Percentiles rank a stretch among this genome's conserved stretches.
These are phyloP conservation scores for Lactifluus rugatus DNA, from an alignment of 768 basidiomycete species.

Conservation along the genomic window DNA sequence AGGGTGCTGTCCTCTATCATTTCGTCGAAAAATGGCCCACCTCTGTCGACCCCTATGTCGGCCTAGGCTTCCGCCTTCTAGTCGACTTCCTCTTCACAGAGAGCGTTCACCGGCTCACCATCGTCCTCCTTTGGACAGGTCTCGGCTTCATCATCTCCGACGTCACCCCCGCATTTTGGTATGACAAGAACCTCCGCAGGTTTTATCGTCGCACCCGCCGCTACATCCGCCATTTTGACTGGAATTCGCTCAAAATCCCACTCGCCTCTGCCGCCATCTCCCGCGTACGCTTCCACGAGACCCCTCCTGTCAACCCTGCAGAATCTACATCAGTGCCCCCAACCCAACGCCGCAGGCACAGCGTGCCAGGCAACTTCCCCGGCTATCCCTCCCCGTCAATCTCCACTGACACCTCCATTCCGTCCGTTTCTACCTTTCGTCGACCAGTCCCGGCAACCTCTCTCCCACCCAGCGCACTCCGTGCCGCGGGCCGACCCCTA, in stretches of 20 bases:
- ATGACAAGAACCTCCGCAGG: slow-evolving; percentile 29
- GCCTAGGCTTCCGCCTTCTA: slow-evolving; percentile 57
- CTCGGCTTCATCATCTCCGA: slow-evolving; percentile 46
- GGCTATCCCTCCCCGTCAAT: slow-evolving; percentile 11
- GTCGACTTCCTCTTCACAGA: slow-evolving; percentile 63
- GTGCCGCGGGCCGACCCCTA: slow-evolving; percentile 10
- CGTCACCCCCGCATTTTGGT: slow-evolving; percentile 38
- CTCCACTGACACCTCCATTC: slow-evolving; percentile 7
- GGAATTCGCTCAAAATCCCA: slow-evolving; percentile 17
- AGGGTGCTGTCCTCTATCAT: slow-evolving; percentile 65
- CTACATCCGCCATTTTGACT: slow-evolving; percentile 16
- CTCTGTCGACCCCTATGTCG: slow-evolving; percentile 63
- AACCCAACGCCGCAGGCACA: slow-evolving; percentile 8
- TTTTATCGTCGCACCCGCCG: slow-evolving; percentile 23
- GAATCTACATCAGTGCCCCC: background rate
- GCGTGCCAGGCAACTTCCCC: slow-evolving; percentile 14
- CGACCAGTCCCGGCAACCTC: slow-evolving; percentile 15
- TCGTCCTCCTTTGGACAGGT: slow-evolving; percentile 45
- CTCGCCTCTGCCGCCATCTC: slow-evolving; percentile 21
- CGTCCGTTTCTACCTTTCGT: background rate
- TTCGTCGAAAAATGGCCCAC: slow-evolving; percentile 56
- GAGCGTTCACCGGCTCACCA: slow-evolving; percentile 34
- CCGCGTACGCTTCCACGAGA: slow-evolving; percentile 19
- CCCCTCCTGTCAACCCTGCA: background rate
- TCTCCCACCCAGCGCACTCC: slow-evolving; percentile 11